Conservation (phyloP, 2,329 filamentous ascomycete species). For the Penicillium brevicompactum region DNA sequence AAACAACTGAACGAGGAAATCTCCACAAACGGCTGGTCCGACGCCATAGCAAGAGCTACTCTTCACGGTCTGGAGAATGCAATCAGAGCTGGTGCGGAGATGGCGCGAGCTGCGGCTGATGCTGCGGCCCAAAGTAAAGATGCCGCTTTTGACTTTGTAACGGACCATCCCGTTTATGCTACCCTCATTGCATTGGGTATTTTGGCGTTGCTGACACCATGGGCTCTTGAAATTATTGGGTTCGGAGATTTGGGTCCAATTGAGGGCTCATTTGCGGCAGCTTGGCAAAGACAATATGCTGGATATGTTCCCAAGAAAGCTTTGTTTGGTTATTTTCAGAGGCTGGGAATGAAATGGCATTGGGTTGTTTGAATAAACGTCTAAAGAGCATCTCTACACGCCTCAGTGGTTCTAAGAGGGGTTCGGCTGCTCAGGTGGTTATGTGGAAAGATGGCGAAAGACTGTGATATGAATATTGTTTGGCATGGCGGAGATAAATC, state of each 20-base stretch:
- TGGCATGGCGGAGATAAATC: too few relatives aligned
- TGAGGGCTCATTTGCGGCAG: conserved; percentile 34
- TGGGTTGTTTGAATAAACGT: background rate
- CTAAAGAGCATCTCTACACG: too few relatives aligned
- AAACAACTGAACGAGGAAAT: too few relatives aligned
- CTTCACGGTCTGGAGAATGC: background rate
- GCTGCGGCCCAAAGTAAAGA: background rate
- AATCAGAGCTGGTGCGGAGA: background rate
- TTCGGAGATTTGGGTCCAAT: conserved; percentile 30
- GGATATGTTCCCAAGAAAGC: conserved; percentile 30
- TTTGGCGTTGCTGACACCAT: conserved; percentile 29
- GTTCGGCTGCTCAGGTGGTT: too few relatives aligned
- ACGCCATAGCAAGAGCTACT: background rate
- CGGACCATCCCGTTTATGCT: background rate
- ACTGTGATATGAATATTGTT: too few relatives aligned
- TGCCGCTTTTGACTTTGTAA: background rate
- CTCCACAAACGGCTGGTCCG: conserved; percentile 3
- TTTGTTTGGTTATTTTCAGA: conserved; percentile 48
- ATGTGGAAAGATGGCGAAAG: too few relatives aligned
- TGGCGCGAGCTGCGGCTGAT: background rate
- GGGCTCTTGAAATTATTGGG: conserved; percentile 29
- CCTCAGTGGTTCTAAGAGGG: too few relatives aligned
- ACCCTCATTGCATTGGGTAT: background rate
- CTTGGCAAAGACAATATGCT: conserved; percentile 41
- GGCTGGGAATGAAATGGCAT: conserved; percentile 43